Base-by-base conservation (phyloP, 805 yeast species). In the Pichia phayaonensis region DNA sequence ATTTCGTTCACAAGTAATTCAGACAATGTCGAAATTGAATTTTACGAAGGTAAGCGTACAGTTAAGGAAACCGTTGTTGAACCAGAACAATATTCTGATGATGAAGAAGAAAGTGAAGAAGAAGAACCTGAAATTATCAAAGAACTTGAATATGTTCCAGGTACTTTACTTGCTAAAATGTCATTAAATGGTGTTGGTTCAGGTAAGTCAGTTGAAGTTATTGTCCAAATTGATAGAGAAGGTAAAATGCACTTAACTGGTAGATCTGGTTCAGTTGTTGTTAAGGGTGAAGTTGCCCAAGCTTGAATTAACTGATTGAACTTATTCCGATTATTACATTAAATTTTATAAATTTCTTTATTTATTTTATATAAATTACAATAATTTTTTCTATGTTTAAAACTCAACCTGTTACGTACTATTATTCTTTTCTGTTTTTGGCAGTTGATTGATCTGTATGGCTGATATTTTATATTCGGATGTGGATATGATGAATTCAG, bases 81-180 rank as follows among this genome's bases (percentile, higher is more conserved):
- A 70, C 78, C 83, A 47, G 78, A 74, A 63, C 78, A 74, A 47
- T 77, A 68, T 55, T 75, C 77, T 34, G 80, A 75, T 56, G 77
- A 72, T 22, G 80, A 75, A 41, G 79, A 73, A 36, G 68, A 62
- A n/a, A 70, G 66, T 54, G 70, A 72, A 13, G 96, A 89, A 61
- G 95, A 87, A 58, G 97, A 90, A 73, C 97, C 96, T 58, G 97
- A 90, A 70, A 76, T 88, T 64, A 72, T 80, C 56, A 84, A 81
- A 70, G 86, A 81, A 72, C 84, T 84, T 57, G 82, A 81, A 44
- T 82, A 81, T 74, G 78, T 78, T 63, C 79, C 90, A 56, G 88
- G 89, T 56, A 76, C 80, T 48, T 77, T 80, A 61, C 76, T 94
- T 61, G 95, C 90, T 56, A 87, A 86, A 65, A 73, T 90, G 59